A percentile compares a stretch with the other conserved stretches of the same genome.
phyloP scores from a whole-genome alignment of 1,284 basidiomycete species.

The Apiotrichum akiyoshidainum region DNA sequence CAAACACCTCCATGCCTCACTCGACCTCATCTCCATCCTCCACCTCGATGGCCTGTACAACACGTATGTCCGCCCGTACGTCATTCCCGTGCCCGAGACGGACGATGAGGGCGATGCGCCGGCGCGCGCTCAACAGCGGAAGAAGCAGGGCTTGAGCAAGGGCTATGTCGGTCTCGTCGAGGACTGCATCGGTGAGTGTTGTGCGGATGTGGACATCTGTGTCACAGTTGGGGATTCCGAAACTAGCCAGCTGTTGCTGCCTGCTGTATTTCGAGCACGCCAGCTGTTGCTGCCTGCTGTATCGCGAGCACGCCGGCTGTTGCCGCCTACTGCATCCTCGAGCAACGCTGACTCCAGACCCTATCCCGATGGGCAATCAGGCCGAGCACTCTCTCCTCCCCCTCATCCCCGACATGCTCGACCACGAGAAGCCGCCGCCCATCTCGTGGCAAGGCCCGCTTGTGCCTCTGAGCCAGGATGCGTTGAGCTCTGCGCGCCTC shows the following conservation, averaged over 20 bases:
- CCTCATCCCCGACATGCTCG: constrained; percentile 15
- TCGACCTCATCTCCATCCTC: constrained; percentile 42
- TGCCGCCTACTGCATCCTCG: no score
- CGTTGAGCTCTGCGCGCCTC: constrained; percentile 29
- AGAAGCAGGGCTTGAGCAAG: constrained; percentile 34
- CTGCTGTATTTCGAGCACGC: no score
- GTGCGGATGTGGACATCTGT: no score
- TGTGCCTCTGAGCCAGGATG: constrained; percentile 22
- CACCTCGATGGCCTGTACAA: constrained; percentile 42
- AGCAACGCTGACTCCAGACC: constrained; percentile 25
- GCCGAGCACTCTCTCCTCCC: constrained; percentile 28
- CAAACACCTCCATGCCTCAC: constrained; percentile 40
- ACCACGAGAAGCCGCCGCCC: constrained; percentile 6
- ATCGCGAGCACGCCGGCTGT: no score
- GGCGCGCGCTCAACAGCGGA: constrained; percentile 11
- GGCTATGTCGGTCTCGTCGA: constrained; percentile 41
- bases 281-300: no score
- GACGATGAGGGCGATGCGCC: constrained; percentile 20
- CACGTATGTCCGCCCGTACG: constrained; percentile 42
- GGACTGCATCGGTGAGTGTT: constrained; percentile 43
- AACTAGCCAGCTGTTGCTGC: no score
- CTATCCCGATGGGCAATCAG: constrained; percentile 32
- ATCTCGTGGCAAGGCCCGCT: constrained; percentile 17
- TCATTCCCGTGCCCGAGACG: constrained; percentile 26
- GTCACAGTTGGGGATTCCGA: no score